These are phyloP conservation scores for Cadophora gregata DNA, from an alignment of 2,329 filamentous ascomycete genomes.

Conservation along the genomic window DNA sequence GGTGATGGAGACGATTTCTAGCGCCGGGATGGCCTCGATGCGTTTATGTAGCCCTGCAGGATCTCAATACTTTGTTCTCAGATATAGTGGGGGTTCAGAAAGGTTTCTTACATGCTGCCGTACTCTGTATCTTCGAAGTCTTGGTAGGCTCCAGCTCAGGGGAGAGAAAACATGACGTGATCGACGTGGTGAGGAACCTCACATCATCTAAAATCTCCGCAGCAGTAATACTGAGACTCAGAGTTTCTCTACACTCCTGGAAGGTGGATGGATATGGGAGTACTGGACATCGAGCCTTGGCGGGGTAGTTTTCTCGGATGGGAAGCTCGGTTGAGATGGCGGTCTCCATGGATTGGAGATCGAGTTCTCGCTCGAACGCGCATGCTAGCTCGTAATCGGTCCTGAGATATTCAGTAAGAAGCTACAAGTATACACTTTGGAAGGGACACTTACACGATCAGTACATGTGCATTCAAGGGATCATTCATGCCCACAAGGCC, in stretches of 20 bases:
- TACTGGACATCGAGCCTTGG: conserved; percentile 51
- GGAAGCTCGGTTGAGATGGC: conserved; percentile 50
- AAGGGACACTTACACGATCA: conserved; percentile 50
- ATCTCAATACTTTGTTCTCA: not conserved
- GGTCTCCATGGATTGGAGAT: conserved; percentile 50
- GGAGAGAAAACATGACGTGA: conserved; percentile 41
- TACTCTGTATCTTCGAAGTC: conserved; percentile 43
- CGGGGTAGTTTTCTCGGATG: conserved; percentile 27
- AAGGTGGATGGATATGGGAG: conserved; percentile 53
- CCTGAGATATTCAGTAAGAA: conserved; percentile 40
- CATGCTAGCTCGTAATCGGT: conserved; percentile 56
- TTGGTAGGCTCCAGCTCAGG: not conserved
- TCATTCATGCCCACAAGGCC: conserved; percentile 54
- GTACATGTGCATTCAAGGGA: conserved; percentile 54
- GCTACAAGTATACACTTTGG: not conserved
- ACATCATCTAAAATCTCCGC: conserved; percentile 59
- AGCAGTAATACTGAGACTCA: conserved; percentile 52
- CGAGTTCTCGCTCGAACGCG: conserved; percentile 53
- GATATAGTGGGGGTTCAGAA: not conserved
- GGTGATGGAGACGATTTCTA: not conserved
- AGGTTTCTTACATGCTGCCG: conserved; percentile 44
- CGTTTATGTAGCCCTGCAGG: conserved; percentile 45
- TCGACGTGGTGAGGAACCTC: conserved; percentile 52
- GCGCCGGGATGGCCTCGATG: conserved; percentile 42
- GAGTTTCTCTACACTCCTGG: conserved; percentile 48